A percentile compares a stretch with the other conserved stretches of the same genome.
These are phyloP conservation scores for Alternaria rosae DNA, from an alignment of 2,329 filamentous ascomycete genomes.

Conservation along the genomic window DNA sequence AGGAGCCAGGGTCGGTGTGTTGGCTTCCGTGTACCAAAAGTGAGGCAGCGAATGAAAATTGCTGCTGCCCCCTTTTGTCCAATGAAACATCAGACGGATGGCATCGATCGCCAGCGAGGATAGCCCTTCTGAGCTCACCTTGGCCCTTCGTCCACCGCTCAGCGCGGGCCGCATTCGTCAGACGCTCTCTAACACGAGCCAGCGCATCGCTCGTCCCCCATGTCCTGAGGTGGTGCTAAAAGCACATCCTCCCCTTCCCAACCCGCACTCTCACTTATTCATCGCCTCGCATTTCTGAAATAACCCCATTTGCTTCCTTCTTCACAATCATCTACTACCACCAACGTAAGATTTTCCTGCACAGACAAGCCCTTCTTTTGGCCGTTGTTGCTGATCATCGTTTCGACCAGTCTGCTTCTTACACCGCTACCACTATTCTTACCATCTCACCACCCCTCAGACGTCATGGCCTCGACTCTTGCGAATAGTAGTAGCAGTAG, in stretches of 20 bases:
- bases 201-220: slow-evolving; percentile 37
- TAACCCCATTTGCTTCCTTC: slow-evolving; percentile 18
- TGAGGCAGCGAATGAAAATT: slow-evolving; percentile 40
- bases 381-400: slow-evolving; percentile 33
- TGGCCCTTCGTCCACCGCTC: slow-evolving; percentile 31
- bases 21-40: slow-evolving; percentile 16
- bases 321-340: slow-evolving; percentile 1
- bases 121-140: slow-evolving; percentile 40
- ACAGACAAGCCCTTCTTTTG: slow-evolving; percentile 14
- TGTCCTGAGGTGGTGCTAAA: slow-evolving; percentile 31
- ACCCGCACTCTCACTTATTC: slow-evolving; percentile 33
- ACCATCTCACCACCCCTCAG: slow-evolving; percentile 5
- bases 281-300: slow-evolving; percentile 36
- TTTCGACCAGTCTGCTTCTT: slow-evolving; percentile 29
- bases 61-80: slow-evolving; percentile 9
- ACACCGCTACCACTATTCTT: slow-evolving; percentile 10
- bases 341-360: slow-evolving; percentile 27
- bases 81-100: slow-evolving; percentile 23
- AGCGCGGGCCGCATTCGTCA: slow-evolving; percentile 35
- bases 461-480: slow-evolving; percentile 39
- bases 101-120: slow-evolving; percentile 31
- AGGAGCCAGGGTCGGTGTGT: slow-evolving; percentile 19
- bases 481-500: slow-evolving; percentile 27
- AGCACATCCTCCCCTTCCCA: slow-evolving; percentile 34
- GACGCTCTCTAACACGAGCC: slow-evolving; percentile 42